Evolutionary conservation across 2,329 filamentous ascomycete genomes (phyloP).

Genomic region (Fusarium succisae): DNA sequence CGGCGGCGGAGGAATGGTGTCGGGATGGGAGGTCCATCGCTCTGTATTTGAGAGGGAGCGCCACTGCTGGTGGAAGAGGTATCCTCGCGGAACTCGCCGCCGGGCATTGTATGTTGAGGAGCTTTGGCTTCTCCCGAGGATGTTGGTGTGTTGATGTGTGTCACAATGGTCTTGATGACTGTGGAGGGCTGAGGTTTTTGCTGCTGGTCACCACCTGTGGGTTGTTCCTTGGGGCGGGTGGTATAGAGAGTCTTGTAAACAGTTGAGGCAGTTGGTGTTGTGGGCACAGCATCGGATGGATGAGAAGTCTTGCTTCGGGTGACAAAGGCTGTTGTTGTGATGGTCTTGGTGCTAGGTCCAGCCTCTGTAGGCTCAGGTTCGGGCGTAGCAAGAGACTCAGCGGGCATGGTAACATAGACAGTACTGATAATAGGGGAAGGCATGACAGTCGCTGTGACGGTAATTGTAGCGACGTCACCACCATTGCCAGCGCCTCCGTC

Average conservation of each 20-base stretch:
- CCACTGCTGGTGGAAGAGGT: conserved; percentile 13
- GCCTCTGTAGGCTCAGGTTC: conserved; percentile 14
- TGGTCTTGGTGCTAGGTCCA: conserved; percentile 31
- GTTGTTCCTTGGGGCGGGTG: conserved; percentile 21
- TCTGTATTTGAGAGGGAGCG: conserved; percentile 3
- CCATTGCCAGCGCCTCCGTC: conserved; percentile 20
- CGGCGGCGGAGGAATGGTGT: conserved; percentile 39
- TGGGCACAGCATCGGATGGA: conserved; percentile 12
- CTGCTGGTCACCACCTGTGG: conserved; percentile 4
- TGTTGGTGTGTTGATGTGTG: conserved; percentile 26
- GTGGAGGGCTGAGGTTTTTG: conserved; percentile 30
- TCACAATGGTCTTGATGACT: conserved; percentile 21
- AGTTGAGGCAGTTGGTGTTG: conserved; percentile 26
- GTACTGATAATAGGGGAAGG: conserved; percentile 52
- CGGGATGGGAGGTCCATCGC: conserved; percentile 24
- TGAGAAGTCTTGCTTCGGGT: conserved; percentile 19
- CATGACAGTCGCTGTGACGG: conserved; percentile 51
- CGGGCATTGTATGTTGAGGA: conserved; percentile 29
- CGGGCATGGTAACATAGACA: conserved; percentile 50
- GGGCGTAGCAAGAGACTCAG: conserved; percentile 25
- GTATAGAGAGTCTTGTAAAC: conserved; percentile 33
- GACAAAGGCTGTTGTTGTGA: conserved; percentile 34
- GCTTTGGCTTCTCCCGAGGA: conserved; percentile 1
- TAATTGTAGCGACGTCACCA: conserved; percentile 40
- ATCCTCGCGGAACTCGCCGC: conserved; percentile 37